These are phyloP conservation scores for Auricularia heimuer DNA, from an alignment of 768 basidiomycete species.

Conservation along the genomic window DNA sequence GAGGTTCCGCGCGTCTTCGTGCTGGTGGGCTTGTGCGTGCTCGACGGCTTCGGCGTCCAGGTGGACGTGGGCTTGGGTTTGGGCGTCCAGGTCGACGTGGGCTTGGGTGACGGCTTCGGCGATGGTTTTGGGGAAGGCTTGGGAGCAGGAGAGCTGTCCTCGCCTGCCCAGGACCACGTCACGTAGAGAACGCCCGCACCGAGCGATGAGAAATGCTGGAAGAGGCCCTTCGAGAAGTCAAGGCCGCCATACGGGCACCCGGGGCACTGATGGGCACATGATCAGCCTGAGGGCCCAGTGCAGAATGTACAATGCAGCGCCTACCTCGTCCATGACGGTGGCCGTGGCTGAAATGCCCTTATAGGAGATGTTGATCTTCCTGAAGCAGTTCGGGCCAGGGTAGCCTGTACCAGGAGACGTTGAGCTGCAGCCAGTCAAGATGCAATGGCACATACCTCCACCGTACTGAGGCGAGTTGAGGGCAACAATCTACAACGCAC, in stretches of 20 bases:
- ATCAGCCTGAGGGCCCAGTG: not conserved
- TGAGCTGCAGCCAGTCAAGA: not conserved
- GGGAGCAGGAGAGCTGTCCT: slow-evolving; percentile 18
- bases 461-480: slow-evolving; percentile 26
- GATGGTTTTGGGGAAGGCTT: slow-evolving; percentile 11
- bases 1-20: not conserved
- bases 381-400: slow-evolving; percentile 57
- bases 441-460: not conserved
- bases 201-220: slow-evolving; percentile 45
- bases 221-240: slow-evolving; percentile 60
- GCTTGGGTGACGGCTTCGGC: slow-evolving; percentile 13
- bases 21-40: not conserved
- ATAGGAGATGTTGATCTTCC: slow-evolving; percentile 49
- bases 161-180: slow-evolving; percentile 43
- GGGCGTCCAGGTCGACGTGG: slow-evolving; percentile 17
- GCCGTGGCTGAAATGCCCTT: slow-evolving; percentile 51
- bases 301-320: not conserved
- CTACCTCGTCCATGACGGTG: slow-evolving; percentile 52
- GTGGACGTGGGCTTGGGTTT: not conserved
- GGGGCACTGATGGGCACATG: slow-evolving; percentile 38
- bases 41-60: not conserved
- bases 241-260: slow-evolving; percentile 56
- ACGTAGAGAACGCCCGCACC: slow-evolving; percentile 49
- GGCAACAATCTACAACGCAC: slow-evolving; percentile 38
- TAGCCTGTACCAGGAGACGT: slow-evolving; percentile 30